Base-by-base conservation (phyloP, 2,329 filamentous ascomycete species). In the Alternaria gaisen region DNA sequence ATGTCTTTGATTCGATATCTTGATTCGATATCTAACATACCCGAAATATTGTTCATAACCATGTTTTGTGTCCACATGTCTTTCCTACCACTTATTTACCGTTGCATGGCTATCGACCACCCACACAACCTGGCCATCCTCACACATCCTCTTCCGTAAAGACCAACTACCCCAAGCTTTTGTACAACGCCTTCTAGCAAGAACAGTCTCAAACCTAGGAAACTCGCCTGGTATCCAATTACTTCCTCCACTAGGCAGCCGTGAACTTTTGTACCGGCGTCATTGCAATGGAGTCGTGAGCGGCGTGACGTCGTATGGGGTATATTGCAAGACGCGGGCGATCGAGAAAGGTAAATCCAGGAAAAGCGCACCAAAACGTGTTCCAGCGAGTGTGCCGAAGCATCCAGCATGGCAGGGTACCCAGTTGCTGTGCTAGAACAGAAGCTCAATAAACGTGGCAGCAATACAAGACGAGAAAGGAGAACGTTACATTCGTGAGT, bases 281-380 rank as follows among this genome's bases (percentile, higher is more conserved):
- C 62, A 44, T 62, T 67, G 67, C 62, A 62, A 65, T 70, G 65
- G 65, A 67, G 47, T 71, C 70, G 64, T 71, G 54, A 67, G 61
- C 64, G 55, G 64, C 69, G 62, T 73, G 61, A 70, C 60, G 59
- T 72, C 67, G 61, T 73, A 53, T 63, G 63, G 61, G 69, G 69
- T 68, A 70, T 73, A 70, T 70, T 56, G 65, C 67, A 58, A 59
- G 30, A 58, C 53, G 55, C 36, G 34, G 51, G 59, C 50, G 47
- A 61, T 56, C 43, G 59, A 59, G 48, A 54, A 59, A 59, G 47
- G 28, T 41, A 36, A 57, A 60, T 44, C 30, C n/a, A 24, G 24
- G 26, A 22, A 36, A 50, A 50, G 3, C 16, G 34, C 56, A 34
- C 20, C 41, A 56, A 50, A 48, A 56, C 42, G 30, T 24, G 36